Percentiles rank a stretch among this genome's conserved stretches.
Conservation (phyloP, 2,329 filamentous ascomycete genomes). For the Parasarocladium wereldwijsianum region DNA sequence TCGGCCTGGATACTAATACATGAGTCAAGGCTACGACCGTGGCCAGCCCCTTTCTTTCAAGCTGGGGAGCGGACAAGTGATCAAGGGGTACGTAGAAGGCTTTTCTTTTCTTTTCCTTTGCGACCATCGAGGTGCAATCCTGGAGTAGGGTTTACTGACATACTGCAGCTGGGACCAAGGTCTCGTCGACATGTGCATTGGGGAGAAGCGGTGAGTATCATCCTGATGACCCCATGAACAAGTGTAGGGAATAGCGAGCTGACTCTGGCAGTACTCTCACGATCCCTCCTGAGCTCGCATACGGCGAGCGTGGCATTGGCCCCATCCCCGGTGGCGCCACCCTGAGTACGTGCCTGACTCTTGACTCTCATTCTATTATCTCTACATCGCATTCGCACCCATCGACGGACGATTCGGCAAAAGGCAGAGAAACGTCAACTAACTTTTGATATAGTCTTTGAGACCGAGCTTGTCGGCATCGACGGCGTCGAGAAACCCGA, state of each 20-base stretch:
- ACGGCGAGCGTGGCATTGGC: slow-evolving; percentile 61
- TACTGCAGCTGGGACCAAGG: slow-evolving; percentile 68
- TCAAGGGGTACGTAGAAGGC: slow-evolving; percentile 58
- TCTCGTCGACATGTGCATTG: slow-evolving; percentile 84
- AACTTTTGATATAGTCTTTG: slow-evolving; percentile 49
- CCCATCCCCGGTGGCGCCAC: slow-evolving; percentile 75
- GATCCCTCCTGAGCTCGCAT: slow-evolving; percentile 75
- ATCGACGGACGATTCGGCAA: too few relatives aligned
- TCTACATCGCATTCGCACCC: too few relatives aligned
- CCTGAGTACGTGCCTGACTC: slow-evolving; percentile 37
- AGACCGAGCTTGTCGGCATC: slow-evolving; percentile 81
- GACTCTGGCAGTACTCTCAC: slow-evolving; percentile 49
- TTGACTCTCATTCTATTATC: too few relatives aligned
- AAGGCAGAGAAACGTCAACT: too few relatives aligned
- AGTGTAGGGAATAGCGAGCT: slow-evolving; percentile 5
- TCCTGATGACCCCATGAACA: not conserved
- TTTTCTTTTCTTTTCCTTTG: too few relatives aligned
- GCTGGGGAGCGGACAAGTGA: slow-evolving; percentile 70
- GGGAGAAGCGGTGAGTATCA: slow-evolving; percentile 56
- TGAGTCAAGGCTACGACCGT: slow-evolving; percentile 51
- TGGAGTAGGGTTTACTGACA: too few relatives aligned
- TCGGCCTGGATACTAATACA: not conserved
- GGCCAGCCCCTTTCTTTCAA: slow-evolving; percentile 63
- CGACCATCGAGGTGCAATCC: too few relatives aligned
- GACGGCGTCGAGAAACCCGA: slow-evolving; percentile 46